phyloP scores from a whole-genome alignment of 1,284 basidiomycete species.

The Irpex lacteus region DNA sequence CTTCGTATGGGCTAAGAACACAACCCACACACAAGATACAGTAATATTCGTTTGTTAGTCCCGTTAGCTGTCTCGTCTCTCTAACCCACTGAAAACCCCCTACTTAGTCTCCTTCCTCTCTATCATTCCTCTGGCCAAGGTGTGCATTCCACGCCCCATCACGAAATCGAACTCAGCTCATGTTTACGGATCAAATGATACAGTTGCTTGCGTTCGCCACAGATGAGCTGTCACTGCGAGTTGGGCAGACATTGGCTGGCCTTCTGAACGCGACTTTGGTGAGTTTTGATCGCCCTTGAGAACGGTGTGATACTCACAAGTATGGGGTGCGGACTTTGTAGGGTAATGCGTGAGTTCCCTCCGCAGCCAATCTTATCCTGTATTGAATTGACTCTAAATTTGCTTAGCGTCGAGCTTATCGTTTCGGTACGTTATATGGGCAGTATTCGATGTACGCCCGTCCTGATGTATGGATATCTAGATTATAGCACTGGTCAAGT shows the following conservation, averaged over 20 bases:
- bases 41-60: slow-evolving; percentile 71
- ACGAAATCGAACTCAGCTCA: slow-evolving; percentile 2
- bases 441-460: slow-evolving; percentile 10
- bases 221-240: slow-evolving; percentile 80
- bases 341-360: slow-evolving; percentile 70
- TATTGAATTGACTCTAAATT: slow-evolving; percentile 1
- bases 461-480: slow-evolving; percentile 32
- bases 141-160: slow-evolving; percentile 23
- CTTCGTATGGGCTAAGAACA: slow-evolving; percentile 46
- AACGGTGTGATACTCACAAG: slow-evolving; percentile 3
- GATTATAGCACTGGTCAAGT: slow-evolving; percentile 82
- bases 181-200: neutral
- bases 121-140: slow-evolving; percentile 76
- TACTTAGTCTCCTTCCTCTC: slow-evolving; percentile 66
- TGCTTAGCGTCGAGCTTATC: slow-evolving; percentile 71
- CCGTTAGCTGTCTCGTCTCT: neutral
- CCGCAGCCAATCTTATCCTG: neutral
- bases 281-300: slow-evolving; percentile 23
- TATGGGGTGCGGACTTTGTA: slow-evolving; percentile 25
- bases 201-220: slow-evolving; percentile 84
- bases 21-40: slow-evolving; percentile 42
- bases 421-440: slow-evolving; percentile 56
- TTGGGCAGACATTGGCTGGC: slow-evolving; percentile 84
- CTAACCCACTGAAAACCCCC: neutral
- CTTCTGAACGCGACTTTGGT: slow-evolving; percentile 86